Evolutionary conservation across 2,329 filamentous ascomycete genomes (phyloP), one percentile per base, ranked within the genome.

Genomic region (Tolypocladium amazonense): DNA sequence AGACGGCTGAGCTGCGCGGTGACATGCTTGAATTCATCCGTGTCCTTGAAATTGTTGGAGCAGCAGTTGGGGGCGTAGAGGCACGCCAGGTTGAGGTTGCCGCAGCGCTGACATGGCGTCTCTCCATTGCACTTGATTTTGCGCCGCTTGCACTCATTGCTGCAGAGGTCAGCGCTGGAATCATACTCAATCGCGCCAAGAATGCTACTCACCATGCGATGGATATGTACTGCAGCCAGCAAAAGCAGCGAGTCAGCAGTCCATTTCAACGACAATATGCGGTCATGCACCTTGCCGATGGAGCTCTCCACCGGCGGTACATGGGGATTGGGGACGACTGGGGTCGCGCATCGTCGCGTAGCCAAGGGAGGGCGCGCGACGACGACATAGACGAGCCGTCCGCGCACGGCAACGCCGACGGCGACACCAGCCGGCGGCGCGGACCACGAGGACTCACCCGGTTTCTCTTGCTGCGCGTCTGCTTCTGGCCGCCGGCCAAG

Each of bases 21-120:
- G 86, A 97, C 91, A 43, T 86, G 82, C 69, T 86, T 89, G 78
- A 92, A 97, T 71, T 97, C 92, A 12, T 95, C 90, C 55, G 91
- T 92, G 68, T 97, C 92, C 73, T 93, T 94, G 80, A 96, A 92
- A 72, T 84, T 91, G 77, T 85, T 92, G 63, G 83, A 76, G 70
- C 84, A 87, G 71, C 85, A 87, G 67, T 87, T 87, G 18, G 84
- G 81, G 7, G 85, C 79, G 73, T 88, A 89, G 53, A 87, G 75
- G 67, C 86, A 89, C 62, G 81, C 73, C 23, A 88, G 77, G 65
- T 84, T 85, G 71, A 89, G 84, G 65, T 87, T 86, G 65, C 85
- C 83, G 66, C 87, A 90, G 60, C 87, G 79, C 61, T 85, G 81
- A 64, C 87, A 90, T 1, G 85, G 83, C 1, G 80, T 82, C 65